Evolutionary conservation across 2,329 filamentous ascomycete genomes (phyloP), one percentile per base, ranked within the genome.

Genomic region (Rutstroemia sydowiana): DNA sequence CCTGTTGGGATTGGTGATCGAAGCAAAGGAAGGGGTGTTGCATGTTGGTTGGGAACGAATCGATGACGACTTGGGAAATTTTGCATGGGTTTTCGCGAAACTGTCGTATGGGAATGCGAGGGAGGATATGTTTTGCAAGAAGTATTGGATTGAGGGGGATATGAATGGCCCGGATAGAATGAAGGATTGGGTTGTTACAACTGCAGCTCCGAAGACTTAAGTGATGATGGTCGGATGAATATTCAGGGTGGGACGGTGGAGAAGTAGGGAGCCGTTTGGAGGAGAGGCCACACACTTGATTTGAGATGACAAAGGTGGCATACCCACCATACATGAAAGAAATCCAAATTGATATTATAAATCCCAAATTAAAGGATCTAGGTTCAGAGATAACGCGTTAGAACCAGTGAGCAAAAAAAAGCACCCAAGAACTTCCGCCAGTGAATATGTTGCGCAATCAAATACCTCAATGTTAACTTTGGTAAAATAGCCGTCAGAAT

Each of bases 31-130:
- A 4, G 43, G 16, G 2, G 26, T 16, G 11, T 2, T 51, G 1
- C 36, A 20, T 21, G 4, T 51, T 18, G 48, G 42, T 3, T 51
- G 48, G 48, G 48, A 51, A 8, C 31, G 48, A 34, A 18, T 32
- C 26, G 48, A 51, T 46, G 48, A 46, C 14, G 48, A 51, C 26
- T 37, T 40, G 34, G 42, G 48, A 2, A 51, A 51, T 40, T 51
- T 51, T 21, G 34, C 48, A 1, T 51, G 48, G 48, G 32, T 46
- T 2, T 46, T 40, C 32, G 48, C 39, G 23, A 46, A 20, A 21
- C 9, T 40, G 3, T 18, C 2, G 1, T 51, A 36, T 36, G 23
- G 16, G 5, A 4, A 5, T 20, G 42, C 48, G 13, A 18, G 7
- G 9, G 7, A 32, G 11, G 34, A 46, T 34, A 51, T 51, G 48